Conservation (phyloP, 129 eudicot genomes). For the Artemisia annua region DNA sequence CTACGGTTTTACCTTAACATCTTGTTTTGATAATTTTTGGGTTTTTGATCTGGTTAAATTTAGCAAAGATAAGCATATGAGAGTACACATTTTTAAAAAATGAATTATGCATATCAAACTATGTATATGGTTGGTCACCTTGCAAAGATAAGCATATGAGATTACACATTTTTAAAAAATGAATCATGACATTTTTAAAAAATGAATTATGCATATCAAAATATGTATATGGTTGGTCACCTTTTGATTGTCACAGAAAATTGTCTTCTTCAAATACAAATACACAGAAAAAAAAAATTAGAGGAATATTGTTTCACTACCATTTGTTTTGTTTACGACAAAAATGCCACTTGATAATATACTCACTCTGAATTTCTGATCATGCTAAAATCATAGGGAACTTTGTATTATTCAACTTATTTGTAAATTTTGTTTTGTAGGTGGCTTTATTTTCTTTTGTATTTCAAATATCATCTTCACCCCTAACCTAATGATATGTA, state of each 20-base stretch:
- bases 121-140: no score
- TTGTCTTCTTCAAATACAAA: not conserved
- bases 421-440: no score
- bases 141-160: not conserved
- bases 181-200: not conserved
- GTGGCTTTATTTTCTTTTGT: no score
- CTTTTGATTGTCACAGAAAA: not conserved
- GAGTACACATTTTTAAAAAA: no score
- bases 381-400: no score
- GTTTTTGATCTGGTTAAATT: not conserved
- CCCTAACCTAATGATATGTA: no score
- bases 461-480: no score
- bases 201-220: not conserved
- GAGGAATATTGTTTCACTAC: not conserved
- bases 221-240: not conserved
- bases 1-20: not conserved
- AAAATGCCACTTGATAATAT: no score
- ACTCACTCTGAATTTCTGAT: no score
- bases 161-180: no score
- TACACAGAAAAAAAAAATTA: no score
- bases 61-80: not conserved
- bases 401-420: no score
- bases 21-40: slow-evolving; percentile 22
- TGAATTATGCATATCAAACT: not conserved
- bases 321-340: not conserved